Evolutionary conservation across 1,139 yeast species (phyloP).

Genomic region (Geotrichum phurueaensis): DNA sequence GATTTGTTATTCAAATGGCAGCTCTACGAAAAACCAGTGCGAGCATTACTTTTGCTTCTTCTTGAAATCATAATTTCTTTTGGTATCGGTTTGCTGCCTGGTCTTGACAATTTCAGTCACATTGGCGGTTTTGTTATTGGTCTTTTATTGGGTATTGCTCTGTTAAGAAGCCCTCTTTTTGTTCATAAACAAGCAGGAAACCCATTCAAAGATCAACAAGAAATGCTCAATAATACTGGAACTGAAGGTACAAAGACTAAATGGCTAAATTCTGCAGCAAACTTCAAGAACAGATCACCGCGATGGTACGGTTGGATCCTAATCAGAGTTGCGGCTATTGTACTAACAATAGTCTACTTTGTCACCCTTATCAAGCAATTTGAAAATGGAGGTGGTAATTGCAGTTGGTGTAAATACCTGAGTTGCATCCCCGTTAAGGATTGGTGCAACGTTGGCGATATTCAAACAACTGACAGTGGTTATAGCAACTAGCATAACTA

Average conservation of each 20-base stretch:
- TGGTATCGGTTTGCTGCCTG: slow-evolving; percentile 65
- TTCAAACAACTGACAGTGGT: slow-evolving; percentile 27
- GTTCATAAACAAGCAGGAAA: slow-evolving; percentile 23
- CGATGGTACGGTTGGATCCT: slow-evolving; percentile 49
- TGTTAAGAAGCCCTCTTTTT: slow-evolving; percentile 54
- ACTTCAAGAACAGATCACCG: slow-evolving; percentile 35
- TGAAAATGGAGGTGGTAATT: slow-evolving; percentile 44
- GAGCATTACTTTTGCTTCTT: slow-evolving; percentile 46
- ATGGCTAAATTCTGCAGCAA: slow-evolving; percentile 6
- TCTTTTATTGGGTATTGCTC: slow-evolving; percentile 44
- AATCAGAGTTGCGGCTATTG: slow-evolving; percentile 45
- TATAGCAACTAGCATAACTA: neutral
- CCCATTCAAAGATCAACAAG: slow-evolving; percentile 9
- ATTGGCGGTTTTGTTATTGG: slow-evolving; percentile 74
- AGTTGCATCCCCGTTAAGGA: slow-evolving; percentile 66
- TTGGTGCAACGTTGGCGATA: slow-evolving; percentile 63
- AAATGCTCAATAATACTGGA: neutral
- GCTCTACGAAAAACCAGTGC: slow-evolving; percentile 38
- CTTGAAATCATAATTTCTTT: slow-evolving; percentile 56
- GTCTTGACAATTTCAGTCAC: slow-evolving; percentile 70
- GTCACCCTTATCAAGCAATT: slow-evolving; percentile 48
- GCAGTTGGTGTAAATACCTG: slow-evolving; percentile 69
- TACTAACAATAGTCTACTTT: slow-evolving; percentile 47
- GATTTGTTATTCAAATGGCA: slow-evolving; percentile 54
- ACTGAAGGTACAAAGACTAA: slow-evolving; percentile 5